Evolutionary conservation across 1,284 basidiomycete genomes (phyloP), one percentile per base, ranked within the genome.

Genomic region (Filobasidium uniguttulatum): DNA sequence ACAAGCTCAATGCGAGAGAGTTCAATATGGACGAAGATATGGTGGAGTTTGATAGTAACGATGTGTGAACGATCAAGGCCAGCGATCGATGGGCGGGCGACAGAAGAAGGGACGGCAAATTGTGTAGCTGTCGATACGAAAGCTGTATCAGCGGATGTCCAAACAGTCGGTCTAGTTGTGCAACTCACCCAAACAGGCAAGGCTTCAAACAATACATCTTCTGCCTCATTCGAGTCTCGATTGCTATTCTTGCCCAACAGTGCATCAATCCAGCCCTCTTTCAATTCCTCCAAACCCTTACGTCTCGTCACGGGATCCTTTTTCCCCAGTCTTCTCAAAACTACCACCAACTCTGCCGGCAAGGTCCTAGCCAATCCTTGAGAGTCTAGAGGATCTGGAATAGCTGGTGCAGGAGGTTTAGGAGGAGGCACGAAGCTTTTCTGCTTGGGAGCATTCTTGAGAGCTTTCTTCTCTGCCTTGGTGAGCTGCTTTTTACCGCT

Each of bases 341-440:
- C 76, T 20, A 98, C 79, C 14, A 93, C 76, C 17, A 97, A 73
- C 43, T 91, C 88, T 0, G 89, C 77, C 0, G 85, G 82, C 10
- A 91, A 69, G n/a, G 72, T 71, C 60, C 80, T 76, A 10, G 78
- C 83, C 8, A 96, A 73, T 0, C 89, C 89, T 20, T 82, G 80
- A 0, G 82, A 79, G 63, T 98, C 93, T 46, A 98, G 75, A 5
- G 94, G 94, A 73, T 97, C 90, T 14, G 81, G 84, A 47, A 82
- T 78, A 0, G 82, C 77, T 17, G 88, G 84, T 0, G 80, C 78
- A 26, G 90, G 90, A 57, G 90, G 89, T 63, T 90, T 91, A 0
- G 79, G 76, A 0, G 89, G 90, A 1, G 85, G 82, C 44, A 90
- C 82, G 66, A 85, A 94, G 56, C 77, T 78, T 67, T 81, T 82